Percentiles rank a stretch among this genome's conserved stretches.
Conservation (phyloP, 495 filamentous ascomycete genomes). For the Opeltia flavorubescens region DNA sequence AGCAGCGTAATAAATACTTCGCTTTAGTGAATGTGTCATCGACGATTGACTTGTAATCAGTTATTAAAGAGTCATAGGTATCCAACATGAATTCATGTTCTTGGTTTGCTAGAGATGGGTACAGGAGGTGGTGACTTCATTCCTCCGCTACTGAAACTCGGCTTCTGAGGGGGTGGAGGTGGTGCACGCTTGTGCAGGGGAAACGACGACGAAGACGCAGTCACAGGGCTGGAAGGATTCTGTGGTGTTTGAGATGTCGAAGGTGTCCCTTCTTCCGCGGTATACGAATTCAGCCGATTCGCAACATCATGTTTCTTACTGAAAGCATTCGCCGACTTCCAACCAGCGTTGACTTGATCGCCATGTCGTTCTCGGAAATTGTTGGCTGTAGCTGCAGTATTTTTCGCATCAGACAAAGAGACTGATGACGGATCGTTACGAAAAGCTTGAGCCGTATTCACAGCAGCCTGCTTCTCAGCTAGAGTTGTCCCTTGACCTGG, state of each 20-base stretch:
- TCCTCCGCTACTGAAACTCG: neutral
- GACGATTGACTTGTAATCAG: too few species aligned
- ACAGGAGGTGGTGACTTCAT: constrained; percentile 2
- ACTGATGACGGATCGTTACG: constrained; percentile 43
- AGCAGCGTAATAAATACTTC: too few species aligned
- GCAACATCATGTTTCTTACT: constrained; percentile 33
- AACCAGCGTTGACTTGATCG: constrained; percentile 54
- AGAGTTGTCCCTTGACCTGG: constrained; percentile 40
- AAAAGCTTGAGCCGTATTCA: constrained; percentile 41
- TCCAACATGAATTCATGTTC: neutral
- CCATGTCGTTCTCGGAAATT: constrained; percentile 63
- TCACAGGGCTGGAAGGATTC: neutral
- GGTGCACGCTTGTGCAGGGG: neutral
- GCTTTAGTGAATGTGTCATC: too few species aligned
- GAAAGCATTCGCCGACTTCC: constrained; percentile 41
- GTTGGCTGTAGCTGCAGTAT: constrained; percentile 44
- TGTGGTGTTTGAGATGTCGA: neutral
- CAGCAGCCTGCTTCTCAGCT: constrained; percentile 46
- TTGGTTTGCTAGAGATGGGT: constrained; percentile 5
- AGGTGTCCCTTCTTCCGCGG: neutral
- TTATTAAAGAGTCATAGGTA: neutral
- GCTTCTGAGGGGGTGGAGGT: constrained; percentile 4
- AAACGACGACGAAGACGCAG: neutral
- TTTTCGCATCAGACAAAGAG: constrained; percentile 37
- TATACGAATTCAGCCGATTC: constrained; percentile 2